phyloP scores from a whole-genome alignment of 768 basidiomycete species.

The Lentinus brumalis region DNA sequence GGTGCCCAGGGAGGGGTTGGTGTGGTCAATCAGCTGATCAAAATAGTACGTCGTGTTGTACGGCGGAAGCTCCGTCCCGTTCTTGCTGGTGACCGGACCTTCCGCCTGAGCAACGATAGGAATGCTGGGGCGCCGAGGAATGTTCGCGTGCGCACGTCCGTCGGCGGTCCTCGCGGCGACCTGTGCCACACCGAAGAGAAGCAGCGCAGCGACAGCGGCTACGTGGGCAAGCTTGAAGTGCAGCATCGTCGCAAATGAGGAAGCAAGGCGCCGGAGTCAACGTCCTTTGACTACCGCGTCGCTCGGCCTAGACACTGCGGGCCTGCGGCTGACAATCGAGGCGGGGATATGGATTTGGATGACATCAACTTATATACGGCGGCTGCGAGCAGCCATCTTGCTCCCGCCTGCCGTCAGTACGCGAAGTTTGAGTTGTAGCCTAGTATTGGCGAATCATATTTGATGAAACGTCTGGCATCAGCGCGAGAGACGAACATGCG shows the following conservation, averaged over 20 bases:
- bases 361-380: too few species aligned
- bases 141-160: slow-evolving; percentile 26
- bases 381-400: too few species aligned
- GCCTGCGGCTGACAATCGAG: too few species aligned
- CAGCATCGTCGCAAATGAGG: background rate
- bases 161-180: slow-evolving; percentile 21
- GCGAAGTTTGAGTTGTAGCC: too few species aligned
- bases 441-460: too few species aligned
- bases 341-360: too few species aligned
- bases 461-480: too few species aligned
- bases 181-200: slow-evolving; percentile 6
- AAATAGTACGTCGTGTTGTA: slow-evolving; percentile 50
- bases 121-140: slow-evolving; percentile 21
- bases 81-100: slow-evolving; percentile 24
- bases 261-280: too few species aligned
- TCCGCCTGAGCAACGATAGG: slow-evolving; percentile 21
- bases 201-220: slow-evolving; percentile 5
- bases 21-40: slow-evolving; percentile 56
- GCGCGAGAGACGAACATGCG: too few species aligned
- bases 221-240: background rate
- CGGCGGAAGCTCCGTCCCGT: slow-evolving; percentile 32
- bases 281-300: too few species aligned
- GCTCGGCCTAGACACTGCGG: too few species aligned
- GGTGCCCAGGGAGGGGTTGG: slow-evolving; percentile 59
- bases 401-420: too few species aligned